Percentiles rank a stretch among this genome's conserved stretches.
phyloP scores from a whole-genome alignment of 2,329 filamentous ascomycete species.

The Colletotrichum paranaense region DNA sequence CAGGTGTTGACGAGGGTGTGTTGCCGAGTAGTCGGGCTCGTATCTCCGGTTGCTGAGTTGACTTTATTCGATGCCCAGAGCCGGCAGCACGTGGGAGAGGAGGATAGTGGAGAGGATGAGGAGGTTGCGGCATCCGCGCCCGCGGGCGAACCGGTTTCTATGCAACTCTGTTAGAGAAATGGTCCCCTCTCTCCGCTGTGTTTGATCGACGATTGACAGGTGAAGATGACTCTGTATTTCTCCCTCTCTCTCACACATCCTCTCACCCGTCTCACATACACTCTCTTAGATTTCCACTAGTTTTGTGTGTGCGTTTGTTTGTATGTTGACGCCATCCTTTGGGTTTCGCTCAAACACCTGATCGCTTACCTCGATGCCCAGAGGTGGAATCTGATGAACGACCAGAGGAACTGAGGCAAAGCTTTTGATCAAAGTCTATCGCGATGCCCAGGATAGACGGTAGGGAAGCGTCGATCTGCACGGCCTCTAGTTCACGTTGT shows the following conservation, averaged over 20 bases:
- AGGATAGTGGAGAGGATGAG: background rate
- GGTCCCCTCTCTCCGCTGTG: background rate
- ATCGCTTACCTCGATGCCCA: slow-evolving; percentile 4
- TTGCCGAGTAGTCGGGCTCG: background rate
- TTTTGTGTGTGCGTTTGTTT: background rate
- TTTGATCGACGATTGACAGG: slow-evolving; percentile 26
- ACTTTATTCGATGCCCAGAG: slow-evolving; percentile 8
- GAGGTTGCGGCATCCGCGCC: background rate
- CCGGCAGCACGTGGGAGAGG: background rate
- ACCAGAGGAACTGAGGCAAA: slow-evolving; percentile 14
- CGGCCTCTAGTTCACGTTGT: slow-evolving; percentile 20
- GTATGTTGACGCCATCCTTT: background rate
- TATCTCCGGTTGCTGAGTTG: background rate
- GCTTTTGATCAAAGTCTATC: slow-evolving; percentile 23
- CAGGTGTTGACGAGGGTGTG: background rate
- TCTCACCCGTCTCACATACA: background rate
- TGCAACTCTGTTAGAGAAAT: slow-evolving; percentile 2
- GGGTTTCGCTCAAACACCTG: background rate
- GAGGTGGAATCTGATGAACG: slow-evolving; percentile 13
- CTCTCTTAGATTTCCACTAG: background rate
- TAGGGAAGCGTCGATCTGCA: slow-evolving; percentile 27
- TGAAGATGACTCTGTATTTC: background rate
- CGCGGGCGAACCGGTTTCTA: slow-evolving; percentile 11
- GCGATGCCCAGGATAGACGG: slow-evolving; percentile 23
- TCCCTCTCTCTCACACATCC: no score